Evolutionary conservation across 768 basidiomycete species (phyloP), one percentile per base, ranked within the genome.

Genomic region (Bullera alba): DNA sequence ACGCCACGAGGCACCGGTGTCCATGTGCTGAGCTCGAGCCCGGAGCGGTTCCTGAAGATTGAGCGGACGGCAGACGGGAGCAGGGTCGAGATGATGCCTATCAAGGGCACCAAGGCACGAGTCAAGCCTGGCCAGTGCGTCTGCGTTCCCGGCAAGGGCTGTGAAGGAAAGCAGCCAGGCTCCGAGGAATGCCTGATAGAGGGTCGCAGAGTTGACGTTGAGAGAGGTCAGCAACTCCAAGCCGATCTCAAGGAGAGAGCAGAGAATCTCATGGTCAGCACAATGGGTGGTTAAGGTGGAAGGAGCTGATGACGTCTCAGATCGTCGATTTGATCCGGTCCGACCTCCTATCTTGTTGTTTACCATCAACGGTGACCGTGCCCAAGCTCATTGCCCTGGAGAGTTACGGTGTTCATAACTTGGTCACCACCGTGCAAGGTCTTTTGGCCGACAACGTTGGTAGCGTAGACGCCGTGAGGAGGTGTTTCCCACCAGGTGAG

Each of bases 311-410:
- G n/a, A n/a, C 27, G 12, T 1, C 15, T 12, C 47, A 75, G 74
- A 95, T 97, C 56, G 92, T 95, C 22, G 92, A 96, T 69, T 80
- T 97, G 42, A 93, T 93, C 62, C 81, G 90, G 28, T 87, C 95
- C 58, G 92, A 97, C 73, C 76, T 97, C 28, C 83, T 92, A 58
- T 81, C 81, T 26, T 83, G 85, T 48, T 79, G 93, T 17, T 53
- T 55, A 1, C 87, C 87, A 1, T 83, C 86, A 32, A 78, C 84
- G 47, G 91, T 97, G 6, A 69, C 78, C 12, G 88, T 93, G 5
- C 83, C 80, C 49, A 83, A 89, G 56, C 86, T 96, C 61, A 95
- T 92, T 69, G 73, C 74, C 1, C 82, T 95, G 12, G 92, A 96
- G 68, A 87, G 88, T 60, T 95, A 91, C 68, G 91, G 87, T 0